Conservation (phyloP, 768 basidiomycete genomes). For the Mycena sanguinolenta region DNA sequence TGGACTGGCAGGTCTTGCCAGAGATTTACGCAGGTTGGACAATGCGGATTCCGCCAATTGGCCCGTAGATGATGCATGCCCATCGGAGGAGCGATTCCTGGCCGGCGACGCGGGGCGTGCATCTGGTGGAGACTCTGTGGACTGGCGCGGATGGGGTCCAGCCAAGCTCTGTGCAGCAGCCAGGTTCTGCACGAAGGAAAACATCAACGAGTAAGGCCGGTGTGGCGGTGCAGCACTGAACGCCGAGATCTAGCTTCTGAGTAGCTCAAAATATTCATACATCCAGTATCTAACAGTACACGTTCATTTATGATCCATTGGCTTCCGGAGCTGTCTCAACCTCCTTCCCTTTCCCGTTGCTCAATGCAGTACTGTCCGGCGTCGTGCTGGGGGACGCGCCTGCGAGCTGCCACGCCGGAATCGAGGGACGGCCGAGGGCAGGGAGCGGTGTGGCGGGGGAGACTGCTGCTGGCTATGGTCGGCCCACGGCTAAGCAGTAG, state of each 20-base stretch:
- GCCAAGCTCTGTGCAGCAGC: conserved; percentile 73
- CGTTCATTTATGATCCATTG: conserved; percentile 12
- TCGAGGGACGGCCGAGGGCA: conserved; percentile 72
- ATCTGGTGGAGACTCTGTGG: conserved; percentile 25
- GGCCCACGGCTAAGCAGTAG: conserved; percentile 84
- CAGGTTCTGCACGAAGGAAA: conserved; percentile 75
- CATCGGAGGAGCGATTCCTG: conserved; percentile 24
- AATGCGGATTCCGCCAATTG: conserved; percentile 75
- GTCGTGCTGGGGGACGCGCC: conserved; percentile 46
- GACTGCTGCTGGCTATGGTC: conserved; percentile 54
- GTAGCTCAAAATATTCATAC: conserved; percentile 22
- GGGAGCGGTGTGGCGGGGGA: conserved; percentile 65
- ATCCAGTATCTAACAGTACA: conserved; percentile 16
- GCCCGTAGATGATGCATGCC: conserved; percentile 51
- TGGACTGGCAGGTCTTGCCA: conserved; percentile 59
- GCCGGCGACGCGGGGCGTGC: conserved; percentile 29
- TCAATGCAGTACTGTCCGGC: conserved; percentile 35
- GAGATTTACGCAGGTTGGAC: conserved; percentile 73
- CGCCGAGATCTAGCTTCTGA: too few species aligned
- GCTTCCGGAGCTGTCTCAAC: conserved; percentile 44
- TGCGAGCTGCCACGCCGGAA: conserved; percentile 93
- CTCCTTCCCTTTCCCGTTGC: conserved; percentile 74
- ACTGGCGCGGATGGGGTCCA: conserved; percentile 50
- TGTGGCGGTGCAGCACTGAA: conserved; percentile 6
- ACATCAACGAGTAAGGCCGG: conserved; percentile 68